Base-by-base conservation (phyloP, 1,284 basidiomycete genomes). In the Melampsora larici-populina region DNA sequence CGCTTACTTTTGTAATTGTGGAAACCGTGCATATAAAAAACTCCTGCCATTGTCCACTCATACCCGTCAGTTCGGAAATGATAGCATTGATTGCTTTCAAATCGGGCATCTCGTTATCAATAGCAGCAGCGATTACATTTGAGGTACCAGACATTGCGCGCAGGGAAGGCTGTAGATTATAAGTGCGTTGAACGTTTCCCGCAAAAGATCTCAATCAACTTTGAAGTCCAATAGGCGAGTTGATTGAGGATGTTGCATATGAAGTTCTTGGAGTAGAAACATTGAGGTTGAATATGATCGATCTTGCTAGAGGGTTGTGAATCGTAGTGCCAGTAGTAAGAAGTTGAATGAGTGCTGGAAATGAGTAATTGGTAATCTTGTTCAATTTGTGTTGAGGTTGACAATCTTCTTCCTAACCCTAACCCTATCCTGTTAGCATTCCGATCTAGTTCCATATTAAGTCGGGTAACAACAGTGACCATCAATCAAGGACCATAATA, bases 401-500 rank as follows among this genome's bases (percentile, higher is more conserved):
- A 18, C 81, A 79, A 65, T 81, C 80, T 65, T 81, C 81, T 21
- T 79, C 75, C 82, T 82, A 83, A 15, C 80, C 79, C 29, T n/a
- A 81, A 81, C 63, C 83, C 79, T 49, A 84, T 79, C 40, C 81
- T 76, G 8, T 60, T 73, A 7, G 81, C 83, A 2, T 82, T 63
- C 5, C 81, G 74, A 67, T 83, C 82, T 79, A 83, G 83, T 43
- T 83, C 83, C 0, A 80, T 80, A 60, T 76, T 76, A 4, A 76
- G 40, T 48, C 66, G 49, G 17, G 62, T 88, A 18, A 99, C 83
- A 11, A 82, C 82, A 15, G 80, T n/a, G n/a, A n/a, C n/a, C n/a
- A n/a, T n/a, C n/a, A n/a, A n/a, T n/a, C n/a, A n/a, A n/a, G n/a
- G n/a, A n/a, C n/a, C n/a, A n/a, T n/a, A n/a, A n/a, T n/a, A n/a